phyloP scores from a whole-genome alignment of 2,329 filamentous ascomycete species.

The Colletotrichum spaethianum region DNA sequence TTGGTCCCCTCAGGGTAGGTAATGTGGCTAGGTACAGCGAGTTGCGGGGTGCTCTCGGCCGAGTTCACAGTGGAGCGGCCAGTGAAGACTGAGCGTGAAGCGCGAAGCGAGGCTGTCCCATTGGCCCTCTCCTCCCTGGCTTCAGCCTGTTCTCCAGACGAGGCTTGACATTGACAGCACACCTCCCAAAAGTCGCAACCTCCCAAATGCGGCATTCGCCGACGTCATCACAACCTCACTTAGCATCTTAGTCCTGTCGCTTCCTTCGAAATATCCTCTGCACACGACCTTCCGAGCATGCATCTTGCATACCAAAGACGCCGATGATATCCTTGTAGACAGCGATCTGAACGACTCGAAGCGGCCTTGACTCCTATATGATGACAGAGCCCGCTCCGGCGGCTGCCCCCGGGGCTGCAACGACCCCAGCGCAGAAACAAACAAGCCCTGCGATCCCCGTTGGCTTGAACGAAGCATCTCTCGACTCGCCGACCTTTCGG shows the following conservation, averaged over 20 bases:
- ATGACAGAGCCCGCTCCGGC: constrained; percentile 40
- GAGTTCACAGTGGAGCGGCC: constrained; percentile 33
- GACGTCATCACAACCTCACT: constrained; percentile 38
- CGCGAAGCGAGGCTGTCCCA: neutral
- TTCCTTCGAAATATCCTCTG: neutral
- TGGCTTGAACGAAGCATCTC: constrained; percentile 90
- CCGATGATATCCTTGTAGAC: constrained; percentile 27
- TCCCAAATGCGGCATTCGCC: constrained; percentile 29
- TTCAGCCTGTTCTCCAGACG: constrained; percentile 17
- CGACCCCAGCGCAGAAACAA: constrained; percentile 39
- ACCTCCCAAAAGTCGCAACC: constrained; percentile 18
- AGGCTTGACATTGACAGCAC: constrained; percentile 39
- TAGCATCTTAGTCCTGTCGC: neutral
- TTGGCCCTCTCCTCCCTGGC: neutral
- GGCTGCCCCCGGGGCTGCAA: constrained; percentile 29
- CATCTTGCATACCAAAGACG: constrained; percentile 9
- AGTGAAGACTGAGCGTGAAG: constrained; percentile 6
- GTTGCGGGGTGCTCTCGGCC: constrained; percentile 30
- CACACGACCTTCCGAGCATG: constrained; percentile 26
- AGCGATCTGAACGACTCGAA: constrained; percentile 2
- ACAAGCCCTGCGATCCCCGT: constrained; percentile 75
- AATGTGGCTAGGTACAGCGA: neutral
- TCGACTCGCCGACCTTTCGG: constrained; percentile 97
- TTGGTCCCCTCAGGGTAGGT: neutral
- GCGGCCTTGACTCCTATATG: constrained; percentile 2